A percentile compares a stretch with the other conserved stretches of the same genome.
These are phyloP conservation scores for Isabelozyma gotoi DNA, from an alignment of 805 yeast species.

Conservation along the genomic window DNA sequence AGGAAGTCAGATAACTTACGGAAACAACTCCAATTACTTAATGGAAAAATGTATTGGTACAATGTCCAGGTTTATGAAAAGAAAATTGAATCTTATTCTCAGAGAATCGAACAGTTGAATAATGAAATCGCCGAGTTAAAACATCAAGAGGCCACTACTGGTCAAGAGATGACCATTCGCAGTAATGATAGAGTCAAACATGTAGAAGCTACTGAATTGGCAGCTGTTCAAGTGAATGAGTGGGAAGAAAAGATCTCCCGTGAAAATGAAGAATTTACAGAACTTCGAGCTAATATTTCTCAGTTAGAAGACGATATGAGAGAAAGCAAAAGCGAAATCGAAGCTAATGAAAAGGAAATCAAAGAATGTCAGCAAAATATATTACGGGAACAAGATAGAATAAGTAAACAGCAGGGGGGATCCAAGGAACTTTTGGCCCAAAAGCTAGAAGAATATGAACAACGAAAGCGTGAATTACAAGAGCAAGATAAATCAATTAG, in stretches of 20 bases:
- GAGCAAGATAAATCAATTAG: conserved; percentile 12
- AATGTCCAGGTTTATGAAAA: conserved; percentile 33
- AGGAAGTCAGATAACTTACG: conserved; percentile 34
- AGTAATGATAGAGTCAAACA: conserved; percentile 7
- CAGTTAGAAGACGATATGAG: conserved; percentile 1
- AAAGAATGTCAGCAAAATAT: conserved; percentile 21
- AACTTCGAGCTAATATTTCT: background rate
- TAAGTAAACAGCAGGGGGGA: conserved; percentile 45
- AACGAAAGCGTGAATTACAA: conserved; percentile 20
- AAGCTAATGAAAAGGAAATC: conserved; percentile 18
- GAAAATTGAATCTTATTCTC: conserved; percentile 15
- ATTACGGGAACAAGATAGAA: conserved; percentile 32
- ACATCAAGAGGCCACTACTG: background rate
- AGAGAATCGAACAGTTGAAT: conserved; percentile 15
- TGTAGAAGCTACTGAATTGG: conserved; percentile 9
- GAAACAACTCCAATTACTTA: conserved; percentile 27
- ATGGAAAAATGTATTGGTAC: conserved; percentile 44
- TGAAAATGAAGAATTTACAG: conserved; percentile 5
- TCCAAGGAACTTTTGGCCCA: conserved; percentile 32
- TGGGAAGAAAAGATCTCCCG: conserved; percentile 7
- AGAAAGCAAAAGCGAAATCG: conserved; percentile 14
- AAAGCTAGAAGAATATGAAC: conserved; percentile 14
- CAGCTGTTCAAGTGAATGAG: conserved; percentile 13
- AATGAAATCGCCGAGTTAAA: conserved; percentile 14
- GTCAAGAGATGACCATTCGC: conserved; percentile 13